These are phyloP conservation scores for Eruca vesicaria DNA, from an alignment of 441 rosid species.

Conservation along the genomic window DNA sequence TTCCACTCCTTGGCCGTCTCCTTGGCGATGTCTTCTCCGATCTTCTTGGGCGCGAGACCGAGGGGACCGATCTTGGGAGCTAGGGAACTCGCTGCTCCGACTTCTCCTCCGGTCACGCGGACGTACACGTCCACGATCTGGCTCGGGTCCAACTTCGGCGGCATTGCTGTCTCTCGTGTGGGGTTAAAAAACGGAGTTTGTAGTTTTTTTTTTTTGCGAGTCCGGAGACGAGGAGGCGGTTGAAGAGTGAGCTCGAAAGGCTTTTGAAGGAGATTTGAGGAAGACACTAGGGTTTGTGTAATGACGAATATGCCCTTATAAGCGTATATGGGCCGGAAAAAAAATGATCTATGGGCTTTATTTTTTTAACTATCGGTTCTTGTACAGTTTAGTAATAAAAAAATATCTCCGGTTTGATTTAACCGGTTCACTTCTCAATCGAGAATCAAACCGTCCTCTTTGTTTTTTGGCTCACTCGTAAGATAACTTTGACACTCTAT, in stretches of 20 bases:
- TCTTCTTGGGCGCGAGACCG: constrained; percentile 89
- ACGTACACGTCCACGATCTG: constrained; percentile 78
- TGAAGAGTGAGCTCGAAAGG: neutral
- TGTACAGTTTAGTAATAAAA: neutral
- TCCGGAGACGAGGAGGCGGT: constrained; percentile 16
- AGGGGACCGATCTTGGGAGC: constrained; percentile 92
- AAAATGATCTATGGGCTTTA: neutral
- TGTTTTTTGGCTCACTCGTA: too few species aligned
- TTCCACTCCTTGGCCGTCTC: constrained; percentile 91
- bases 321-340: neutral
- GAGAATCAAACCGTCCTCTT: too few species aligned
- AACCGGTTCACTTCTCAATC: too few species aligned
- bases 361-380: neutral
- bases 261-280: constrained; percentile 22
- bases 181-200: constrained; percentile 38
- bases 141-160: constrained; percentile 77
- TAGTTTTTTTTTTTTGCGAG: neutral
- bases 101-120: constrained; percentile 87
- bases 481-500: too few species aligned
- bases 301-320: constrained; percentile 5
- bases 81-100: constrained; percentile 63
- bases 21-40: constrained; percentile 87
- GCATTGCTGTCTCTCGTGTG: constrained; percentile 49
- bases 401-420: too few species aligned
- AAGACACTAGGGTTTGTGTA: constrained; percentile 25